phyloP scores from a whole-genome alignment of 495 filamentous ascomycete species.

The Aspergillus cavernicola region DNA sequence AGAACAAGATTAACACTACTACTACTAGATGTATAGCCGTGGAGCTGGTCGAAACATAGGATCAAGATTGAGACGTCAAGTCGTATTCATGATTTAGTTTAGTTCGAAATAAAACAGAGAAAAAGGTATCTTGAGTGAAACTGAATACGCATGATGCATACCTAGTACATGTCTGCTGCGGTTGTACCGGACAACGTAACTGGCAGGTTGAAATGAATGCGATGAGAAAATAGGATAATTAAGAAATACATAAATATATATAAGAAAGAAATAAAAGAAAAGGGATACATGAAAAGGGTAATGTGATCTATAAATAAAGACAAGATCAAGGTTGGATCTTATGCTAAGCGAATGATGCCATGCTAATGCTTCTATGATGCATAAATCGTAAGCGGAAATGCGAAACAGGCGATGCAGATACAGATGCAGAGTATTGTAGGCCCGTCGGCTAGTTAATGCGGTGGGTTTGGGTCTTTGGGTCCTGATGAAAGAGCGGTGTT shows the following conservation, averaged over 20 bases:
- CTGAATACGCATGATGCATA: too few relatives aligned
- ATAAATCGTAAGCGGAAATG: conserved; percentile 18
- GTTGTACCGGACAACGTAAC: neutral
- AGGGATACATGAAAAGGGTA: neutral
- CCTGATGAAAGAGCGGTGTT: conserved; percentile 17
- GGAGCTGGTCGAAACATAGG: too few relatives aligned
- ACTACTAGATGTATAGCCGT: too few relatives aligned
- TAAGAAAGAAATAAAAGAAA: conserved; percentile 2
- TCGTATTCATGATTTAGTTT: too few relatives aligned
- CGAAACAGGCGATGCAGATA: conserved; percentile 13
- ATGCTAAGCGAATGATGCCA: neutral
- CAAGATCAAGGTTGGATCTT: neutral
- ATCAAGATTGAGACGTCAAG: too few relatives aligned
- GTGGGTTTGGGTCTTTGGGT: conserved; percentile 10
- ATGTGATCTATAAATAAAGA: neutral
- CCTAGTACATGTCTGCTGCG: too few relatives aligned
- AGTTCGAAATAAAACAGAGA: too few relatives aligned
- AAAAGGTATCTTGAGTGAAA: too few relatives aligned
- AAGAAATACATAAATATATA: conserved; percentile 5
- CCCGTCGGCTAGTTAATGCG: conserved; percentile 14
- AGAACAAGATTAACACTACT: too few relatives aligned
- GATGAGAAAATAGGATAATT: neutral
- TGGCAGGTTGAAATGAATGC: neutral
- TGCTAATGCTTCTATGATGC: conserved; percentile 14
- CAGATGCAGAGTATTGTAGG: neutral